phyloP scores from a whole-genome alignment of 148 eudicot genomes.

The Beta vulgaris region DNA sequence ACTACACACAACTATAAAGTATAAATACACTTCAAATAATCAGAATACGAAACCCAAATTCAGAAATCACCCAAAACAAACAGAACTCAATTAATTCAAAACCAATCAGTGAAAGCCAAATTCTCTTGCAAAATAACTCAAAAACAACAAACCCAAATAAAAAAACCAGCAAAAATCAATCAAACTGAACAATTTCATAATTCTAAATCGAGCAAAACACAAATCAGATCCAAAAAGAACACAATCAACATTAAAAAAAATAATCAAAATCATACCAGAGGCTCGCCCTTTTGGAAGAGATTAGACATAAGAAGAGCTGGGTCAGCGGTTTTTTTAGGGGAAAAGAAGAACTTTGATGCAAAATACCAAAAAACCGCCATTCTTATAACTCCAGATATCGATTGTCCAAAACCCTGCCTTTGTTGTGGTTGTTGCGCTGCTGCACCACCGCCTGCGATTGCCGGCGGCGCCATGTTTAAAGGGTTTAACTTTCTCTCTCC shows the following conservation, averaged over 20 bases:
- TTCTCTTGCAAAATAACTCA: background rate
- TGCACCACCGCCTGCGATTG: constrained; percentile 36
- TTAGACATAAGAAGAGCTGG: constrained; percentile 75
- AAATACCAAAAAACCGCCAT: constrained; percentile 87
- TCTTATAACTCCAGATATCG: constrained; percentile 66
- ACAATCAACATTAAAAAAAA: background rate
- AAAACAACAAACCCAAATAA: constrained; percentile 8
- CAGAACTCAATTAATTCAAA: background rate
- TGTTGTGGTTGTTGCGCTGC: constrained; percentile 44
- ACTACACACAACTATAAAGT: background rate
- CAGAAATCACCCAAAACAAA: background rate
- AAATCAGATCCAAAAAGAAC: constrained; percentile 10
- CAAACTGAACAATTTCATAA: background rate
- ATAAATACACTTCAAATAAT: background rate
- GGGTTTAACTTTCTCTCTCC: background rate
- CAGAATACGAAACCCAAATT: background rate
- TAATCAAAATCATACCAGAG: constrained; percentile 45
- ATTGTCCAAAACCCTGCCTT: constrained; percentile 45
- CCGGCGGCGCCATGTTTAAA: constrained; percentile 66
- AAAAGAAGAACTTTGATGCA: constrained; percentile 74
- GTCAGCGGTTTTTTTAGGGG: constrained; percentile 55
- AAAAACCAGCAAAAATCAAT: background rate
- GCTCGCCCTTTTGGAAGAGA: constrained; percentile 70
- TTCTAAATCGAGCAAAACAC: background rate
- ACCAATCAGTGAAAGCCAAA: background rate